Conservation (phyloP, 169 alveolate genomes). For the Plasmodium fragile region DNA sequence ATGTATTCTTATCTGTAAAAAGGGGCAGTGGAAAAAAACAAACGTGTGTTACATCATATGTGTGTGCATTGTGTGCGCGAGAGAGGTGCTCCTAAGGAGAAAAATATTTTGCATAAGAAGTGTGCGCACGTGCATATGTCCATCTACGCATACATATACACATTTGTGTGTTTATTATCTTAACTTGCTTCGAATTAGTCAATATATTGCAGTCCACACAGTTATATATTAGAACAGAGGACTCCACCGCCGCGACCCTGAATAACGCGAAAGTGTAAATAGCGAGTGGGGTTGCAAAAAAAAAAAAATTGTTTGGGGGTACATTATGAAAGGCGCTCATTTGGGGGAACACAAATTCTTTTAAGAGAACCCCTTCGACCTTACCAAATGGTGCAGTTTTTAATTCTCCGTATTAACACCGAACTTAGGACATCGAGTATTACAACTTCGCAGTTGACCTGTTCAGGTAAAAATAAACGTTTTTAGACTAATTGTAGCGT, state of each 20-base stretch:
- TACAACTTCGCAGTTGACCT: conserved; percentile 68
- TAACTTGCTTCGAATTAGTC: conserved; percentile 68
- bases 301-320: neutral
- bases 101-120: neutral
- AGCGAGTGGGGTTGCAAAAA: neutral
- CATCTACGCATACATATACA: neutral
- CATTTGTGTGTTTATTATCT: neutral
- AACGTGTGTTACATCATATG: neutral
- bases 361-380: neutral
- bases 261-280: neutral
- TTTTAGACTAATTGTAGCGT: neutral
- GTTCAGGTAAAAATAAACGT: neutral
- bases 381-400: conserved; percentile 69
- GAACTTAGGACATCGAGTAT: conserved; percentile 71
- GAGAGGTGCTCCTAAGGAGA: neutral
- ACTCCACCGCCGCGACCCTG: conserved; percentile 72
- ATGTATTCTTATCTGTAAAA: conserved; percentile 67
- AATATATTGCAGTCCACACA: conserved; percentile 59
- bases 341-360: neutral
- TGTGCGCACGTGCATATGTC: neutral
- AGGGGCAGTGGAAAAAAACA: neutral
- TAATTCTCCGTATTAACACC: conserved; percentile 56
- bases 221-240: conserved; percentile 50
- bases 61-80: neutral
- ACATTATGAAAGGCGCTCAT: neutral